Conservation (phyloP, 2,329 filamentous ascomycete species). For the Dothistroma pini region DNA sequence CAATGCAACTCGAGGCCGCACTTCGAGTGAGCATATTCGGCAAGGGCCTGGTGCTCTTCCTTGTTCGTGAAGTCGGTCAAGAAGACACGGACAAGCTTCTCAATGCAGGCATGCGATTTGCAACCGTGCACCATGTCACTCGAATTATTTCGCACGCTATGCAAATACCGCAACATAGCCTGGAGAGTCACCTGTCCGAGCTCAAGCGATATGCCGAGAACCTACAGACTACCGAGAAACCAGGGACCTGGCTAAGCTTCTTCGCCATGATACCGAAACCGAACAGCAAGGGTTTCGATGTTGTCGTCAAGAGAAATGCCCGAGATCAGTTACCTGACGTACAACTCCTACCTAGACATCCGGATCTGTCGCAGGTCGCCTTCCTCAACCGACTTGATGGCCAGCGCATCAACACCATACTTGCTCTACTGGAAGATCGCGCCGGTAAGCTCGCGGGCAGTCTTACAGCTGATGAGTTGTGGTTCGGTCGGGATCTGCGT, state of each 20-base stretch:
- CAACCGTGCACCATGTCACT: slow-evolving; percentile 63
- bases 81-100: slow-evolving; percentile 62
- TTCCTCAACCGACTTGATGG: slow-evolving; percentile 37
- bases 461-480: slow-evolving; percentile 24
- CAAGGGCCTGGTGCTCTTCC: slow-evolving; percentile 75
- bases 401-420: slow-evolving; percentile 18
- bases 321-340: slow-evolving; percentile 47
- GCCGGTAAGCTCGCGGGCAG: slow-evolving; percentile 24
- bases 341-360: slow-evolving; percentile 34
- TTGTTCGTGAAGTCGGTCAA: slow-evolving; percentile 62
- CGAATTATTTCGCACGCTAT: slow-evolving; percentile 67
- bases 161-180: slow-evolving; percentile 64
- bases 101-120: slow-evolving; percentile 75
- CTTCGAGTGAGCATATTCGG: slow-evolving; percentile 48
- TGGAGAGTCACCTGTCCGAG: slow-evolving; percentile 58
- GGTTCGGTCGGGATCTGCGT: slow-evolving; percentile 38
- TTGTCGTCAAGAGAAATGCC: slow-evolving; percentile 41
- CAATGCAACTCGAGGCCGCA: slow-evolving; percentile 41
- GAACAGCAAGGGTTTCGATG: slow-evolving; percentile 39
- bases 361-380: slow-evolving; percentile 32
- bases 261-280: slow-evolving; percentile 36
- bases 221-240: slow-evolving; percentile 36
- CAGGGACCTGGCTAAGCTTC: slow-evolving; percentile 38
- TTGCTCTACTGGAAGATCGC: slow-evolving; percentile 23
- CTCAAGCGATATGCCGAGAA: slow-evolving; percentile 60